Base-by-base conservation (phyloP, 2,329 filamentous ascomycete species). In the Blastomyces percursus region DNA sequence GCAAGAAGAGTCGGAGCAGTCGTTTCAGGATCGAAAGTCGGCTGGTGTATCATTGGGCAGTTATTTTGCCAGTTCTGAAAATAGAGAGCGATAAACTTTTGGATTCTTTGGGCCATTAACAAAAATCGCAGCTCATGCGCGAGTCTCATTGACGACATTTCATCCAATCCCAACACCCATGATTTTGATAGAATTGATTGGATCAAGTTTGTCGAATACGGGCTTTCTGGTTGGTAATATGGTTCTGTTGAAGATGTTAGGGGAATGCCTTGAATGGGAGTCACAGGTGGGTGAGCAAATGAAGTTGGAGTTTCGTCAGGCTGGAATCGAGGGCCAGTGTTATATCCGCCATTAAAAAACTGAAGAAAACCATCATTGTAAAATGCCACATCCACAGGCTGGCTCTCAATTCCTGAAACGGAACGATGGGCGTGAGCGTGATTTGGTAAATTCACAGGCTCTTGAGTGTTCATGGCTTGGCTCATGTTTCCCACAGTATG, bases 21-120 rank as follows among this genome's bases (percentile, higher is more conserved):
- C 1, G 69, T 70, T 16, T 77, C 72, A 2, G 74, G 69, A 61
- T 77, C 70, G 60, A 80, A 80, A 0, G 76, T 73, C 5, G 75
- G 72, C 9, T 67, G 64, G 65, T 80, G 77, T 4, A 80, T 67
- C 35, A 80, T 75, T 0, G 77, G 68, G 61, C 74, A 77, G 61
- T 77, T 78, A 2, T 73, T 73, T 42, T 80, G 77, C 74, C 78
- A 80, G 62, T 74, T 75, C 46, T 74, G 73, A 62, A 79, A 79
- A 61, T 78, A 80, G 2, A 78, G 67, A 1, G 69, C 67, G 3
- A 77, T 67, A 61, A 76, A 78, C 63, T 75, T 78, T 16, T 72
- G 71, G 40, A 79, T 77, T 32, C 73, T 74, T 0, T 71, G 70
- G 0, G 76, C 75, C 0, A 73, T 77, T 40, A 79, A 69, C 11